Evolutionary conservation across 2,329 filamentous ascomycete genomes (phyloP).

Genomic region (Boeremia exigua): DNA sequence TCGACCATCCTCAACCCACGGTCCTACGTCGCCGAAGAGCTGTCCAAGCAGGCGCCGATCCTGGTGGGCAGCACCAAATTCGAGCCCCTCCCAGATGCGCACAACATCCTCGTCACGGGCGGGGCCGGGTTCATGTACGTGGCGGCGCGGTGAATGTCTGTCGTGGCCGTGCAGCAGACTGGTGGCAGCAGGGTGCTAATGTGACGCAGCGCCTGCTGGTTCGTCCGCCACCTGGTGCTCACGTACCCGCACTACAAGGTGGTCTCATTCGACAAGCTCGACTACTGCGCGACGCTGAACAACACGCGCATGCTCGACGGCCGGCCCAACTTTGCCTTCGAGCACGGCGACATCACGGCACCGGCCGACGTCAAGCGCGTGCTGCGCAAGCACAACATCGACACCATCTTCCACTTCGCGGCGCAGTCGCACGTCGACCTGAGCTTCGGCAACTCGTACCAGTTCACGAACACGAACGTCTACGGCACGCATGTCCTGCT

Average conservation of each 20-base stretch:
- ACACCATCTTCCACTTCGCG: constrained; percentile 83
- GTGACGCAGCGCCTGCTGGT: constrained; percentile 73
- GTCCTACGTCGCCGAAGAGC: constrained; percentile 60
- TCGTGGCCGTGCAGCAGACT: constrained; percentile 8
- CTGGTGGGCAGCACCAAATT: constrained; percentile 74
- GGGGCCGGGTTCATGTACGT: constrained; percentile 85
- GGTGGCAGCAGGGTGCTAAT: constrained; percentile 19
- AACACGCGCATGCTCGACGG: constrained; percentile 74
- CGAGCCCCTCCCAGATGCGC: constrained; percentile 70
- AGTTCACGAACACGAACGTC: constrained; percentile 82
- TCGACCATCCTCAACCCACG: constrained; percentile 51
- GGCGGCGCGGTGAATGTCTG: constrained; percentile 1
- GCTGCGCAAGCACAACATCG: constrained; percentile 73
- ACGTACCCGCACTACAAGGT: constrained; percentile 81
- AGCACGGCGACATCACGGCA: constrained; percentile 79
- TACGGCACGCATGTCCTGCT: constrained; percentile 83
- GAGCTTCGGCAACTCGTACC: constrained; percentile 82
- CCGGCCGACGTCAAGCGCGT: constrained; percentile 72
- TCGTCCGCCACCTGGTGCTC: constrained; percentile 76
- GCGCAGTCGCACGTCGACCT: constrained; percentile 86
- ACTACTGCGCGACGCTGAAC: constrained; percentile 81
- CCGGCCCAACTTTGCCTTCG: constrained; percentile 76
- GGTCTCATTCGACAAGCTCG: constrained; percentile 83
- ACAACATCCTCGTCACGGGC: constrained; percentile 83
- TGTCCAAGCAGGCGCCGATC: constrained; percentile 75